phyloP scores from a whole-genome alignment of 805 yeast genomes.

The Kazachstania martiniae region DNA sequence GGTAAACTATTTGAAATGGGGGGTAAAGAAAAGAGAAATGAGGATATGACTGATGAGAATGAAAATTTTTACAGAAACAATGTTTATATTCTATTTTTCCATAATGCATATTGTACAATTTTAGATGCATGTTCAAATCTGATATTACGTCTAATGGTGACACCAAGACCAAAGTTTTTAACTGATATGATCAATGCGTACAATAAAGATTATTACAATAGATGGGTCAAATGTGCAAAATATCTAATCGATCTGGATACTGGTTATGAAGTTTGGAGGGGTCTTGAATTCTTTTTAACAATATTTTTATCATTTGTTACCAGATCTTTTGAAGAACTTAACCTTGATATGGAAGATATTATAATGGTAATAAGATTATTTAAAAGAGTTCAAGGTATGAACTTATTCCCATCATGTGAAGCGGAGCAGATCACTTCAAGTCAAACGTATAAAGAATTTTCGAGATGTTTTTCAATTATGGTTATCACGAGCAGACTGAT shows the following conservation, averaged over 20 bases:
- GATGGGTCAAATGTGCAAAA: slow-evolving; percentile 8
- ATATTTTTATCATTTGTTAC: slow-evolving; percentile 6
- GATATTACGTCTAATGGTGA: slow-evolving; percentile 7
- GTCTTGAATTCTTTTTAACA: slow-evolving; percentile 7
- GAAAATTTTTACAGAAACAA: background rate
- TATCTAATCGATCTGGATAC: slow-evolving; percentile 7
- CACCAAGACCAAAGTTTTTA: slow-evolving; percentile 5
- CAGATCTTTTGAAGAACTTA: slow-evolving; percentile 4
- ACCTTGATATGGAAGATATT: slow-evolving; percentile 7
- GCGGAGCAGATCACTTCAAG: background rate
- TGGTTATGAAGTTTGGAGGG: slow-evolving; percentile 11
- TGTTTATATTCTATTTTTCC: too few relatives aligned
- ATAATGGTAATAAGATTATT: background rate
- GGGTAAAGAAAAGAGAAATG: background rate
- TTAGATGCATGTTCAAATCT: slow-evolving; percentile 9
- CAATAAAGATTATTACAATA: slow-evolving; percentile 4
- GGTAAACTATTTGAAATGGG: slow-evolving; percentile 11
- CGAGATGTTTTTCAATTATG: slow-evolving; percentile 5
- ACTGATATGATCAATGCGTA: slow-evolving; percentile 1
- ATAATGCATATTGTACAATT: slow-evolving; percentile 1
- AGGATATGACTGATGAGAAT: background rate
- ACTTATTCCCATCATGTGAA: too few relatives aligned
- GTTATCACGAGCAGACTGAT: slow-evolving; percentile 3
- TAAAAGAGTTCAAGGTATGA: too few relatives aligned
- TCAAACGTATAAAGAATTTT: slow-evolving; percentile 5